Evolutionary conservation across 441 rosid genomes (phyloP), one percentile per base, ranked within the genome.

Genomic region (Monsonia emarginata): DNA sequence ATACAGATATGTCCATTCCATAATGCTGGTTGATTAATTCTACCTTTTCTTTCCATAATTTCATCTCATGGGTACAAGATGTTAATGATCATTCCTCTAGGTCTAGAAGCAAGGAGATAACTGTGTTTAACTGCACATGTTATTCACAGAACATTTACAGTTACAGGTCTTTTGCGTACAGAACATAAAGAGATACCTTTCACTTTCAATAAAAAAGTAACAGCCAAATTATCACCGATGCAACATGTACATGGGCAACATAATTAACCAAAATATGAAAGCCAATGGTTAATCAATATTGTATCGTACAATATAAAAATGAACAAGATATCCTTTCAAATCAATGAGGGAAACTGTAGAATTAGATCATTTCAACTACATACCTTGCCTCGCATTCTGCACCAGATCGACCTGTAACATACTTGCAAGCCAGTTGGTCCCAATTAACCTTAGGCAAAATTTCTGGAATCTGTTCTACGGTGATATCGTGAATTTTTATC

Each of bases 381-480:
- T 85, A 94, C 97, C 81, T 87, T 71, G 95, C 85, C 81, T 85
- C 87, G 72, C 99, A 94, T 81, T 91, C 96, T 66, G 92, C 83
- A 76, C 92, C 91, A 74, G 86, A 78, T 58, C 82, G 95, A 79
- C 82, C 84, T 36, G 63, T 66, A 26, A 82, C 72, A 65, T 82
- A 80, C 73, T 68, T 67, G 21, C 86, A 86, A 63, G 98, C 92
- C 78, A 94, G 68, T 32, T 82, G 86, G 72, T 86, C 83, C 99
- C 99, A 94, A 21, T 85, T 78, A 72, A 89, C 87, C 68, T 85
- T 81, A 1, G 96, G 97, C 81, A 91, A 87, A 75, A 88, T 84
- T 75, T 84, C 87, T 76, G 86, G 79, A 25, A 84, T 77, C 76
- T 72, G 77, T 68, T 86, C 88, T n/a, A 92, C 88, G 13, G 92